Base-by-base conservation (phyloP, 306 rosid species). In the Prinsepia uniflora region DNA sequence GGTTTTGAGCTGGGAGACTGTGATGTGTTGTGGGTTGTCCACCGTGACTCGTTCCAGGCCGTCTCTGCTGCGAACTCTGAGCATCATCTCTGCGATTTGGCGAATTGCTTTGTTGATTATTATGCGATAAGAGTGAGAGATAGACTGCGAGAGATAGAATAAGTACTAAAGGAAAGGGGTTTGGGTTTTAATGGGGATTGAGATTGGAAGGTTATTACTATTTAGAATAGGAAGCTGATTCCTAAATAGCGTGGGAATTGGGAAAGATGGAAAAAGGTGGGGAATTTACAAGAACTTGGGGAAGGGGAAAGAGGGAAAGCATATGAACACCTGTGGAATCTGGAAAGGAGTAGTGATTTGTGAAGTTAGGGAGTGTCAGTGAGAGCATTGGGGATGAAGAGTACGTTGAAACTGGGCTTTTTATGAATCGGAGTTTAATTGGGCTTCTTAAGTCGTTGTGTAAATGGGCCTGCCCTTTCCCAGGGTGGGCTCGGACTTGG, bases 41-140 rank as follows among this genome's bases (percentile, higher is more conserved):
- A 95, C 66, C 0, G 81, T 63, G 61, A 95, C 82, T 44, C 99
- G 86, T 80, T 95, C 97, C 1, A 91, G 81, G 44, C 99, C 99
- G 52, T 95, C 99, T 48, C 97, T 80, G 89, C 99, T 95, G 71
- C 99, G 91, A 53, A 95, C 82, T 83, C 99, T 71, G 61, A 95
- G 88, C 96, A 95, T 85, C 97, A 91, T 89, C 74, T 61, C 83
- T 17, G 59, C 14, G 41, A 22, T 57, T 57, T 7, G n/a, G n/a
- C 56, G 4, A 15, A 20, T 18, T 40, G 13, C 3, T 30, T 22
- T 44, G 39, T 46, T 15, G 44, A 22, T 49, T 30, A 8, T n/a
- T 49, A 30, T 30, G 36, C 36, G 22, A n/a, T 9, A 5, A 19
- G 3, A 63, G 11, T 7, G 47, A 10, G 12, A 19, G 10, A 19